Conservation (phyloP, 1,284 basidiomycete species). For the Fomitopsis palustris region DNA sequence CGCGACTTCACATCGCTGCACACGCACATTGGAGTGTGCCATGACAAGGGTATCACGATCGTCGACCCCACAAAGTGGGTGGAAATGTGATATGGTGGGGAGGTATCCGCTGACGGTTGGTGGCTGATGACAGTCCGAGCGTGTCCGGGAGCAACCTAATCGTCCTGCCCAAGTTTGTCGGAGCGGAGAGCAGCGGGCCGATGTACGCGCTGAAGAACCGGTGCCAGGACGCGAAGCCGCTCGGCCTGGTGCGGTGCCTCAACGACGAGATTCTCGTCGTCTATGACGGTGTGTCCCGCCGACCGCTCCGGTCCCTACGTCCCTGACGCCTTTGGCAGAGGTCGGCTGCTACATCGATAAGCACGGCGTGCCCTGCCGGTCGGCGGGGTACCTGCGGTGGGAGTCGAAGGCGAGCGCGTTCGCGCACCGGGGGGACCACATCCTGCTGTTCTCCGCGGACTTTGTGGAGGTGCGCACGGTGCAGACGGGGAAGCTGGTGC, state of each 20-base stretch:
- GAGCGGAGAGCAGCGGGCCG: conserved; percentile 36
- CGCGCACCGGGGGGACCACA: conserved; percentile 52
- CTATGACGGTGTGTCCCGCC: conserved; percentile 57
- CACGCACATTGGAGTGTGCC: conserved; percentile 62
- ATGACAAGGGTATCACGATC: conserved; percentile 59
- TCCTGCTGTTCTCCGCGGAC: conserved; percentile 67
- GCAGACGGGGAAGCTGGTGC: conserved; percentile 60
- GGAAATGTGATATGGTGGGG: not conserved
- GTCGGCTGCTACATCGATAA: conserved; percentile 73
- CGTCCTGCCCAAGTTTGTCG: conserved; percentile 61
- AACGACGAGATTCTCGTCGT: conserved; percentile 60
- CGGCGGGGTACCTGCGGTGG: conserved; percentile 67
- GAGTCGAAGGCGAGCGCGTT: conserved; percentile 62
- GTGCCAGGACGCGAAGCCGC: conserved; percentile 55
- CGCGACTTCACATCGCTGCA: conserved; percentile 53
- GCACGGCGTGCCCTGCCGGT: conserved; percentile 59
- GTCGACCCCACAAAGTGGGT: conserved; percentile 64
- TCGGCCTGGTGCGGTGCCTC: conserved; percentile 63
- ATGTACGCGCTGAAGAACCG: conserved; percentile 54
- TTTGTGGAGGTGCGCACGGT: conserved; percentile 72
- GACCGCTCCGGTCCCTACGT: not conserved
- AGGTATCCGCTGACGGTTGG: not conserved
- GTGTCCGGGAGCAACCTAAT: conserved; percentile 32
- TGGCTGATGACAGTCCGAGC: conserved; percentile 30
- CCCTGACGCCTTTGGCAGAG: conserved; percentile 22